Base-by-base conservation (phyloP, 1,284 basidiomycete species). In the Garcileccinum viscosum region DNA sequence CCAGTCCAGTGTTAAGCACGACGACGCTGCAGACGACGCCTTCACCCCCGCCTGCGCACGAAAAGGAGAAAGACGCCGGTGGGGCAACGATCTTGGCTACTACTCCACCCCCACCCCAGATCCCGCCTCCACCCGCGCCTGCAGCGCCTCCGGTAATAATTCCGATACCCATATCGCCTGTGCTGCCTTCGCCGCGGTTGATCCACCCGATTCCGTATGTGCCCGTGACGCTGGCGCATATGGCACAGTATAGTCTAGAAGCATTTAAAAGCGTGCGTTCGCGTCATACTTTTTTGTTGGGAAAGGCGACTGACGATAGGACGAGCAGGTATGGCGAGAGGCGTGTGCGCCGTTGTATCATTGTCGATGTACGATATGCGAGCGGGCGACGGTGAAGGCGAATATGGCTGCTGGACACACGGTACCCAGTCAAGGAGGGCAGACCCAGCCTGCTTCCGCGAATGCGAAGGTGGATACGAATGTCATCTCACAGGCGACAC, bases 1-100 rank as follows among this genome's bases (percentile, higher is more conserved):
- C 90, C n/a, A 92, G 90, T 73, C 91, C 91, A 0, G 90, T 92
- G 2, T 77, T 93, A n/a, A 92, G 90, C 9, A 90, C 90, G 0
- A 88, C 89, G 7, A 93, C 91, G 4, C 75, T 93, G 22, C 89
- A 90, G 69, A 93, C 91, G 22, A 93, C 92, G 5, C 91, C 91
- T 0, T 92, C 90, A 0, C 91, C 91, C 0, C 89, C 91, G 0
- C 91, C 91, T 64, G 73, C 74, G 1, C 77, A 75, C 33, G 71
- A 74, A 53, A 79, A 80, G 38, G 77, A 80, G 50, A 72, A 78
- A 68, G 58, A 53, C 6, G 33, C n/a, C 30, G 32, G 56, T 53
- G 24, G 4, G 27, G 50, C 27, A 53, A 15, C 24, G 7, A 24
- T 27, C 24, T n/a, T 15, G 47, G 22, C 50, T 30, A 53, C 50